A percentile compares a stretch with the other conserved stretches of the same genome.
Evolutionary conservation across 139 green algal species (phyloP).

Genomic region (Auxenochlorella pyrenoidosa): DNA sequence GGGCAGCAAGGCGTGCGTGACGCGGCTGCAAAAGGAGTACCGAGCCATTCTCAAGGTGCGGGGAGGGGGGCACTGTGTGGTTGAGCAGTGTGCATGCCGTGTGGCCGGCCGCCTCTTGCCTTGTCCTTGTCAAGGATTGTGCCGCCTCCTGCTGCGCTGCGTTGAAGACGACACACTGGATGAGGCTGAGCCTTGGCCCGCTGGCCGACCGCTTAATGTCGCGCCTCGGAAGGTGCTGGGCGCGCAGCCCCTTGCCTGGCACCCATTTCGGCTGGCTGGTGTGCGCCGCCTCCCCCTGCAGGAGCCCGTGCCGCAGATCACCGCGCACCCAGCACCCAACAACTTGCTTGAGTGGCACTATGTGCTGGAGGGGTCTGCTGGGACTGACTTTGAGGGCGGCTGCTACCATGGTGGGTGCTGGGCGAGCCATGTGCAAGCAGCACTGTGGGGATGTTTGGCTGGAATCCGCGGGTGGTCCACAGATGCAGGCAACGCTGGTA

Average conservation of each 20-base stretch:
- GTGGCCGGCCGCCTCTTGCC: too few relatives aligned
- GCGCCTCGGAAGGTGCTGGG: too few relatives aligned
- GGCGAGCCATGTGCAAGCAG: too few relatives aligned
- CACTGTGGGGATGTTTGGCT: too few relatives aligned
- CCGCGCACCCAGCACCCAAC: constrained; percentile 72
- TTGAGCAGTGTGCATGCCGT: too few relatives aligned
- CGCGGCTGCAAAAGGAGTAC: constrained; percentile 87
- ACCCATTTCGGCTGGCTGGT: neutral
- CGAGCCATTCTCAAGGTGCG: constrained; percentile 67
- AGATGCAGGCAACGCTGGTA: too few relatives aligned
- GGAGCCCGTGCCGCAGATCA: constrained; percentile 84
- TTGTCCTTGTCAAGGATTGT: too few relatives aligned
- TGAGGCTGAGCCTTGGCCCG: neutral
- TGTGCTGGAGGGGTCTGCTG: constrained; percentile 56
- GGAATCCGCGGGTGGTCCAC: too few relatives aligned
- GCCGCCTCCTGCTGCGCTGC: too few relatives aligned
- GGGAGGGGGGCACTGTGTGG: too few relatives aligned
- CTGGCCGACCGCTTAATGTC: neutral
- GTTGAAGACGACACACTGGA: too few relatives aligned
- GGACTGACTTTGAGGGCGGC: constrained; percentile 58
- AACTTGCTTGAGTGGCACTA: constrained; percentile 92
- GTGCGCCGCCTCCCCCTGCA: constrained; percentile 39
- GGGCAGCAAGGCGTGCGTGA: constrained; percentile 70
- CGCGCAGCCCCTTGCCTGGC: too few relatives aligned
- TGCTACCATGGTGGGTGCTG: constrained; percentile 80